Evolutionary conservation across 2,329 filamentous ascomycete genomes (phyloP), one percentile per base, ranked within the genome.

Genomic region (Pseudopithomyces chartarum): DNA sequence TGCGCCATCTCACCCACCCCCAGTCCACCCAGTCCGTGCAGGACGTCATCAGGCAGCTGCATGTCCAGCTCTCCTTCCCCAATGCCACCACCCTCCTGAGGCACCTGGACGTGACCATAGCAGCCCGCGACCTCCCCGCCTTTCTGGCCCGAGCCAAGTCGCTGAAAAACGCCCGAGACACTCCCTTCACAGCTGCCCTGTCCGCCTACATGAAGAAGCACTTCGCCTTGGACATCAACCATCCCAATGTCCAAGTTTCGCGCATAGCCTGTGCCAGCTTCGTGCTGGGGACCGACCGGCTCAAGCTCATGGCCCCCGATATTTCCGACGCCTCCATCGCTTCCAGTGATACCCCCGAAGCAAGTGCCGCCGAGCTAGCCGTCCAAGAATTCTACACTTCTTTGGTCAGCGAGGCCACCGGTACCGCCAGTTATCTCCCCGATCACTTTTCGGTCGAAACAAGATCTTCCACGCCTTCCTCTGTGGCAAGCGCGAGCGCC

Each of bases 1-100:
- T 94, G 53, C 85, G 84, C 13, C 79, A 84, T 55, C 77, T 93
- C 13, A 78, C 83, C 3, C 59, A 69, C 26, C 44, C 42, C 48
- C 54, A 52, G 51, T 73, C 72, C 3, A 70, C 67, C 2, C 68
- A 73, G 51, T 56, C 67, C 5, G 70, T 75, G 12, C 61, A 63
- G 34, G 63, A 72, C 52, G 59, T 72, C 15, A 64, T 76, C 40
- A 64, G 68, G 10, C 67, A 71, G 51, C 60, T 78, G n/a, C 68
- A 71, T 20, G 52, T 78, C 15, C 74, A 76, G 49, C 64, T 78
- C 13, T 59, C 69, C 33, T 77, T 76, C 29, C 67, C 70, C 2
- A 63, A 54, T 12, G 61, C 60, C 6, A 69, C 71, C 1, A 61
- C 59, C 1, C 54, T 72, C 6, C 66, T 82, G 36, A 79, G 79